phyloP scores from a whole-genome alignment of 129 eudicot species.

The Sambucus nigra region DNA sequence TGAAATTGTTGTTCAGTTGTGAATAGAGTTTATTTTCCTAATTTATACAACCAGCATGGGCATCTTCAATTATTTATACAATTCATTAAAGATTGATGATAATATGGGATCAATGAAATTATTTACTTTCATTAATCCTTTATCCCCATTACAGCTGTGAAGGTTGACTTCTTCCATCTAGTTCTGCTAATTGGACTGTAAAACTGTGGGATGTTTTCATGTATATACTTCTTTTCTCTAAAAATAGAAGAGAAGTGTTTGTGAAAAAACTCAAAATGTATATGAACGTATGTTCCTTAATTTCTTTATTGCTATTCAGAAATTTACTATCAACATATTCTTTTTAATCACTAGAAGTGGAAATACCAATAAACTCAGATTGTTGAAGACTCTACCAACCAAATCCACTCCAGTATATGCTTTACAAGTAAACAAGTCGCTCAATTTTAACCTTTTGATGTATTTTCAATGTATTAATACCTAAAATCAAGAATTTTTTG shows the following conservation, averaged over 20 bases:
- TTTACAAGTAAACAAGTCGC: conserved; percentile 40
- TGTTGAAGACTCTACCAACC: conserved; percentile 82
- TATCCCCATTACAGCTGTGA: conserved; percentile 62
- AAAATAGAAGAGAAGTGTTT: conserved; percentile 68
- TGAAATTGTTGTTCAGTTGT: no score
- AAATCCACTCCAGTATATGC: conserved; percentile 92
- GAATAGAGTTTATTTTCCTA: no score
- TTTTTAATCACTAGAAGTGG: conserved; percentile 50
- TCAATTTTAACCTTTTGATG: not conserved
- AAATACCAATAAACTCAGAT: conserved; percentile 69
- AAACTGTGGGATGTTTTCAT: conserved; percentile 91
- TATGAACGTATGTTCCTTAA: not conserved
- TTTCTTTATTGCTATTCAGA: not conserved
- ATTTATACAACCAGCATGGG: no score
- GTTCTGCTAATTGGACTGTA: conserved; percentile 97
- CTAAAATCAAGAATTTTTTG: no score
- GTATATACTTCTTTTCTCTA: conserved; percentile 47
- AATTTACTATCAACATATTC: not conserved
- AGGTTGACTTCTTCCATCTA: conserved; percentile 98
- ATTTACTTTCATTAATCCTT: not conserved
- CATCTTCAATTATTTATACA: no score
- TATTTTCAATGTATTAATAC: no score
- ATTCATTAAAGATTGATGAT: no score
- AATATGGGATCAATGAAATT: not conserved
- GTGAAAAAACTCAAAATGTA: not conserved